phyloP scores from a whole-genome alignment of 352 stramenopile species.

The Phytophthora nicotianae region DNA sequence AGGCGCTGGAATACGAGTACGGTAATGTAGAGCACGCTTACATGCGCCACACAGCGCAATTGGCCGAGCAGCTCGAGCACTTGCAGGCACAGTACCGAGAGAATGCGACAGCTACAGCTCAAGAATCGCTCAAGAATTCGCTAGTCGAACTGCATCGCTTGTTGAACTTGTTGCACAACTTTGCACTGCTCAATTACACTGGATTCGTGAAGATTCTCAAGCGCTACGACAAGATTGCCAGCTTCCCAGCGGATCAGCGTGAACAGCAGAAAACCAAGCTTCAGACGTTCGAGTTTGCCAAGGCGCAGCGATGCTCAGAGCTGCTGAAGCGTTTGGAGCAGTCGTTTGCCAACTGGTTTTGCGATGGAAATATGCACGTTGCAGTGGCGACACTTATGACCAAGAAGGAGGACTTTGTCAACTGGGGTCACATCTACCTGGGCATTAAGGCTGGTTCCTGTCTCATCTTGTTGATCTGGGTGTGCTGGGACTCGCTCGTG shows the following conservation, averaged over 20 bases:
- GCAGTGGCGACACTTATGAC: slow-evolving; percentile 84
- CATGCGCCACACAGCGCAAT: slow-evolving; percentile 74
- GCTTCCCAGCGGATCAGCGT: slow-evolving; percentile 40
- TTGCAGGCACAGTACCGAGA: slow-evolving; percentile 75
- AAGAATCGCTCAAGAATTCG: slow-evolving; percentile 93
- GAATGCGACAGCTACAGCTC: slow-evolving; percentile 56
- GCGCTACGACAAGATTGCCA: slow-evolving; percentile 88
- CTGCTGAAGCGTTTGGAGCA: slow-evolving; percentile 65
- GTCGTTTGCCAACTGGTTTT: slow-evolving; percentile 78
- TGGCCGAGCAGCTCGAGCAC: slow-evolving; percentile 84
- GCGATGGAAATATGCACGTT: slow-evolving; percentile 70
- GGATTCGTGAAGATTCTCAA: slow-evolving; percentile 98
- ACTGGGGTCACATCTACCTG: slow-evolving; percentile 86
- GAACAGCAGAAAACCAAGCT: slow-evolving; percentile 56
- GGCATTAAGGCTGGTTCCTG: slow-evolving; percentile 85
- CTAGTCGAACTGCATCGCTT: slow-evolving; percentile 94
- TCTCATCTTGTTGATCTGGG: slow-evolving; percentile 89
- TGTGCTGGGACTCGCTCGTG: slow-evolving; percentile 95
- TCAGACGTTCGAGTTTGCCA: slow-evolving; percentile 64
- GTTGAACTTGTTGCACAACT: slow-evolving; percentile 96
- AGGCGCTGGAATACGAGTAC: slow-evolving; percentile 81
- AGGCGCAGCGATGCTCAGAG: slow-evolving; percentile 53
- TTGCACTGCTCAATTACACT: slow-evolving; percentile 98
- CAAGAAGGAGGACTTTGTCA: slow-evolving; percentile 71
- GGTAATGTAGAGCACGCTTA: slow-evolving; percentile 95